Conservation (phyloP, 2,329 filamentous ascomycete genomes). For the Dendrostoma leiphaemia region DNA sequence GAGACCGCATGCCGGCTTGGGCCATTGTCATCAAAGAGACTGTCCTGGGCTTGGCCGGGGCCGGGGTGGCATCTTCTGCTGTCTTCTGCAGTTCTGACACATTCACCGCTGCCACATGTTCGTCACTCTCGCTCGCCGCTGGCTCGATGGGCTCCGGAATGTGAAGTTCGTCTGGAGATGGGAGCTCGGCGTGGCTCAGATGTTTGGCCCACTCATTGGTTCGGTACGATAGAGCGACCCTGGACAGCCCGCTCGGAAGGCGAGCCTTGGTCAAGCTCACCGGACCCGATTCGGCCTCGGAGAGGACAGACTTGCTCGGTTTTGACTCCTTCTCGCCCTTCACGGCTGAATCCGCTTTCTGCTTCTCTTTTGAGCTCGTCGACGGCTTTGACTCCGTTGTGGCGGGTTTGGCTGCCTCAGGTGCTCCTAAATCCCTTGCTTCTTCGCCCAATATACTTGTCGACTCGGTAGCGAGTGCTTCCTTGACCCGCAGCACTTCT, state of each 20-base stretch:
- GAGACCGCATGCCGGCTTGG: constrained; percentile 14
- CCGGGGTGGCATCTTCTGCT: constrained; percentile 47
- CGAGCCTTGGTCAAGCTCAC: constrained; percentile 56
- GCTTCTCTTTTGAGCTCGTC: no score
- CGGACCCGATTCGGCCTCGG: constrained; percentile 38
- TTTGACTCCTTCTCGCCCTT: constrained; percentile 22
- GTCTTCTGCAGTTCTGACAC: constrained; percentile 65
- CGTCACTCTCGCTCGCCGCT: constrained; percentile 36
- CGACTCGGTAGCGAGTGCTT: constrained; percentile 7
- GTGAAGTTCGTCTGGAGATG: constrained; percentile 61
- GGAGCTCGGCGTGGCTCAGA: constrained; percentile 71
- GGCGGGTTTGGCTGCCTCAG: no score
- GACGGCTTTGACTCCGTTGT: no score
- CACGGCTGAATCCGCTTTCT: constrained; percentile 17
- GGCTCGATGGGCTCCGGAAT: constrained; percentile 25
- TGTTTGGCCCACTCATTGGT: constrained; percentile 98
- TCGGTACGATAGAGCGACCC: constrained; percentile 76
- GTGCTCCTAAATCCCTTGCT: background rate
- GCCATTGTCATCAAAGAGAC: constrained; percentile 25
- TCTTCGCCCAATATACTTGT: constrained; percentile 21
- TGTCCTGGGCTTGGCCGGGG: constrained; percentile 32
- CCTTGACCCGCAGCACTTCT: background rate
- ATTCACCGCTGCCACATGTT: constrained; percentile 60
- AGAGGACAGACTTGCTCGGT: constrained; percentile 40
- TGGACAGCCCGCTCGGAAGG: constrained; percentile 70